phyloP scores from a whole-genome alignment of 441 rosid genomes.

The Pelargonium australe region DNA sequence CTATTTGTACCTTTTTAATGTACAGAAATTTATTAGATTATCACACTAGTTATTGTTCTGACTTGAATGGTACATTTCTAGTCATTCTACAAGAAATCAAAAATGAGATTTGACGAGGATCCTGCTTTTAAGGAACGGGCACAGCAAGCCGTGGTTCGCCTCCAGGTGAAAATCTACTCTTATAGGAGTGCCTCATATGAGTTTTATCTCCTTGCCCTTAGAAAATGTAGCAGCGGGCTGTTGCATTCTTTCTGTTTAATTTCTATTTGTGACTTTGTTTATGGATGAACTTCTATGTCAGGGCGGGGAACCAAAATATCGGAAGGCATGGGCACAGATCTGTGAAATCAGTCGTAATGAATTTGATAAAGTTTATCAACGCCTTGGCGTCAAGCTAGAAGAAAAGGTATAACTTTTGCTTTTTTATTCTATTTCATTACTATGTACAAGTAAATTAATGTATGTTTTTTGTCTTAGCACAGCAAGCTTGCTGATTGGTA shows the following conservation, averaged over 20 bases:
- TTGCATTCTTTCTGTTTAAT: conserved; percentile 7
- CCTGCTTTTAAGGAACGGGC: conserved; percentile 74
- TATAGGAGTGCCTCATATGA: background rate
- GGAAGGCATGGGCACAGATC: conserved; percentile 67
- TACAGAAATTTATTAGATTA: background rate
- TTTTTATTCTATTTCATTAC: no score
- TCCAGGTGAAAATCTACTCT: conserved; percentile 51
- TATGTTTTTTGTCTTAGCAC: background rate
- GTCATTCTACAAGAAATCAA: conserved; percentile 80
- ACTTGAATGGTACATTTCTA: conserved; percentile 27
- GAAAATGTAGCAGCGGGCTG: conserved; percentile 1
- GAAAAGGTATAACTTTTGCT: conserved; percentile 47
- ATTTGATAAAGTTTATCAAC: conserved; percentile 60
- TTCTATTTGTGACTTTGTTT: conserved; percentile 9
- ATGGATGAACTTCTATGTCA: conserved; percentile 20
- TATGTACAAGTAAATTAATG: no score
- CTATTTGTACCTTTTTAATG: background rate
- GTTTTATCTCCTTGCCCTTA: background rate
- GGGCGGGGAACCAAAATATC: conserved; percentile 78
- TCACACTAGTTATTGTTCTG: conserved; percentile 16
- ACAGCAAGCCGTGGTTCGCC: conserved; percentile 79
- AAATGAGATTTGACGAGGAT: conserved; percentile 64
- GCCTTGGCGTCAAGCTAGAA: conserved; percentile 70
- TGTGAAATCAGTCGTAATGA: conserved; percentile 87
- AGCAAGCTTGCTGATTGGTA: background rate